phyloP scores from a whole-genome alignment of 148 eudicot species.

The Spergularia bocconei region DNA sequence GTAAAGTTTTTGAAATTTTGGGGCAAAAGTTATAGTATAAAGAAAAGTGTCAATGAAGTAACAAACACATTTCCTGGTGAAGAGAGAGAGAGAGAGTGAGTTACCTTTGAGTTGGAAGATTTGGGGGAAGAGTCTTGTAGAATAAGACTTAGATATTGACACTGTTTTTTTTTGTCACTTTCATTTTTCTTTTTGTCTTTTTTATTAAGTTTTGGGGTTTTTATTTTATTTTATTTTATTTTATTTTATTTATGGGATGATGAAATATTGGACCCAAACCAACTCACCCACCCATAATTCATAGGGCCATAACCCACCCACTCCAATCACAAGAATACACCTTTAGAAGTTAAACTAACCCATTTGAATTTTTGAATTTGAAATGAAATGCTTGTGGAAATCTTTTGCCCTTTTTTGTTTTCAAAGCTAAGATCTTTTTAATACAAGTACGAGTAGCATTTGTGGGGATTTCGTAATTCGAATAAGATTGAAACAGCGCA shows the following conservation, averaged over 20 bases:
- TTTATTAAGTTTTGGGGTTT: no score
- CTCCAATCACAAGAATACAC: conserved; percentile 4
- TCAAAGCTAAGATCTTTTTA: background rate
- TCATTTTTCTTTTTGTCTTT: background rate
- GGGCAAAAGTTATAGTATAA: background rate
- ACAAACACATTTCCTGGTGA: background rate
- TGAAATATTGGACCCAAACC: conserved; percentile 15
- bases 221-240: background rate
- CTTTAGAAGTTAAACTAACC: background rate
- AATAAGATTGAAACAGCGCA: no score
- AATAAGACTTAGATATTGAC: conserved; percentile 17
- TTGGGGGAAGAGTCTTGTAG: conserved; percentile 19
- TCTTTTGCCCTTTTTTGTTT: background rate
- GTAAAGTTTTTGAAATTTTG: conserved; percentile 8
- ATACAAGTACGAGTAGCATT: no score
- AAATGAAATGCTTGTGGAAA: conserved; percentile 4
- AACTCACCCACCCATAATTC: conserved; percentile 15
- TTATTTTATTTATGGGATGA: conserved; percentile 8
- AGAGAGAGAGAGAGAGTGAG: conserved; percentile 13
- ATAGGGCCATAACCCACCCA: conserved; percentile 13
- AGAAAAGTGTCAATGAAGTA: conserved; percentile 21
- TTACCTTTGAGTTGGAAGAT: conserved; percentile 3
- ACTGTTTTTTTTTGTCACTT: background rate
- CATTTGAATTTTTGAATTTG: conserved; percentile 14
- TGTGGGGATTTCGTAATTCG: no score